A percentile compares a stretch with the other conserved stretches of the same genome.
Evolutionary conservation across 257 asterid species (phyloP).

Genomic region (Catharanthus roseus): DNA sequence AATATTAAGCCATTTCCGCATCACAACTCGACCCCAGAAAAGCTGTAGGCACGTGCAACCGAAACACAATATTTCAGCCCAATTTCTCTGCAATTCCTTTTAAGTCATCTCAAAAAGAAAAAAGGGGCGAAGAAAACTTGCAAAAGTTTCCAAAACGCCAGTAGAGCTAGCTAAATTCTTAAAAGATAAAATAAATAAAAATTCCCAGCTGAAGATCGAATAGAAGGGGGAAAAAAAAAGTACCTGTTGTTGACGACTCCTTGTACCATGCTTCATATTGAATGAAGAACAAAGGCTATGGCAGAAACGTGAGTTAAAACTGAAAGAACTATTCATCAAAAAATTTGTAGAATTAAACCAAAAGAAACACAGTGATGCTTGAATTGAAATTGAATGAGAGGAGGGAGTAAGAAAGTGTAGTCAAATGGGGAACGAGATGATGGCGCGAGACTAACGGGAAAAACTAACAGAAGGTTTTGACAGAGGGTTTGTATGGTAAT

Average conservation of each 20-base stretch:
- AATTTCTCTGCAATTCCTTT: conserved; percentile 60
- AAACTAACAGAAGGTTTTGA: conserved; percentile 15
- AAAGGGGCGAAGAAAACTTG: neutral
- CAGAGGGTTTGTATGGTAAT: no score
- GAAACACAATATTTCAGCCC: conserved; percentile 79
- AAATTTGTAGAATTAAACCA: no score
- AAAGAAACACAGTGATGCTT: no score
- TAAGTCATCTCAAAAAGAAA: neutral
- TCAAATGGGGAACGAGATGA: neutral
- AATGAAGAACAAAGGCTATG: conserved; percentile 6
- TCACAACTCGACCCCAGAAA: conserved; percentile 71
- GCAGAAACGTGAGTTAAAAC: neutral
- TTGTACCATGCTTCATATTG: conserved; percentile 28
- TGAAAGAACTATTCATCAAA: neutral
- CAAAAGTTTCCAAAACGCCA: neutral
- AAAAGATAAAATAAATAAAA: no score
- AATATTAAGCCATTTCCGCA: conserved; percentile 78
- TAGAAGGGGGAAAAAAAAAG: neutral
- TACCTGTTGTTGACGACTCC: conserved; percentile 43
- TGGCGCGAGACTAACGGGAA: conserved; percentile 17
- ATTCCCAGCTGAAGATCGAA: neutral
- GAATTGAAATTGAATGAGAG: no score
- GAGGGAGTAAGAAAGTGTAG: neutral
- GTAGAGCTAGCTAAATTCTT: no score
- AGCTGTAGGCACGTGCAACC: conserved; percentile 81